Percentiles rank a stretch among this genome's conserved stretches.
These are phyloP conservation scores for Rhodotorula toruloides DNA, from an alignment of 768 basidiomycete genomes.

Conservation along the genomic window DNA sequence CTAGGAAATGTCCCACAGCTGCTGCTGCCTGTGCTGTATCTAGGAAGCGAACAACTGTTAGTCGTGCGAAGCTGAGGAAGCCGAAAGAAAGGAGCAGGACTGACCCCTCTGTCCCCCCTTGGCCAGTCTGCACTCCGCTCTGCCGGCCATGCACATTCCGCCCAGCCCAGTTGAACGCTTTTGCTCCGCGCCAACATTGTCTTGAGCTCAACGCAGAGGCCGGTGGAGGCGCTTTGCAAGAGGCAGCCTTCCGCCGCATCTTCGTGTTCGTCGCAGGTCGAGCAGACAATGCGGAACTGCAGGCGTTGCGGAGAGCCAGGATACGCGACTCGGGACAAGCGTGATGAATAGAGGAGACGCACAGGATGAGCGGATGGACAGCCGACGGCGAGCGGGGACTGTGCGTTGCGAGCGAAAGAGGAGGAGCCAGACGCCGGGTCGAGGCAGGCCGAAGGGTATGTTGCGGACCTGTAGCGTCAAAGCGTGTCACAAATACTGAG, in stretches of 20 bases:
- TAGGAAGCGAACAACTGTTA: not conserved
- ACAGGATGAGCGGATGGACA: not conserved
- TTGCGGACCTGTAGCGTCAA: not conserved
- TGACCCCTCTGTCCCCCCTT: constrained; percentile 10
- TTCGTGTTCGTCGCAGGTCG: constrained; percentile 5
- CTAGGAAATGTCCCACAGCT: constrained; percentile 25
- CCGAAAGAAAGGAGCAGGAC: not conserved
- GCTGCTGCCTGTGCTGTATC: not conserved
- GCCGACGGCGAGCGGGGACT: not conserved
- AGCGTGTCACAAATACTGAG: too few relatives aligned
- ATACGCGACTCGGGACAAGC: not conserved
- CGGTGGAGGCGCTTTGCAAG: not conserved
- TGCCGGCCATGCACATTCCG: constrained; percentile 3
- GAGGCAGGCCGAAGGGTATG: not conserved
- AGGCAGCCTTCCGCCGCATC: constrained; percentile 16
- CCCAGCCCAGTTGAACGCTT: constrained; percentile 5
- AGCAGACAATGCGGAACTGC: constrained; percentile 21
- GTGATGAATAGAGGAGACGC: not conserved
- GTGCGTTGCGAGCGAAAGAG: not conserved
- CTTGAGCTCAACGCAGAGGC: constrained; percentile 23
- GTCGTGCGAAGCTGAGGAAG: not conserved
- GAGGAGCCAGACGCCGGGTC: not conserved
- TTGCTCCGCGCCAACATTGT: not conserved
- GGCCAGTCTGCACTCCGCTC: not conserved
- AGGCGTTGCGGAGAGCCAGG: not conserved